phyloP scores from a whole-genome alignment of 1,284 basidiomycete genomes.

The Psilocybe mexicana region DNA sequence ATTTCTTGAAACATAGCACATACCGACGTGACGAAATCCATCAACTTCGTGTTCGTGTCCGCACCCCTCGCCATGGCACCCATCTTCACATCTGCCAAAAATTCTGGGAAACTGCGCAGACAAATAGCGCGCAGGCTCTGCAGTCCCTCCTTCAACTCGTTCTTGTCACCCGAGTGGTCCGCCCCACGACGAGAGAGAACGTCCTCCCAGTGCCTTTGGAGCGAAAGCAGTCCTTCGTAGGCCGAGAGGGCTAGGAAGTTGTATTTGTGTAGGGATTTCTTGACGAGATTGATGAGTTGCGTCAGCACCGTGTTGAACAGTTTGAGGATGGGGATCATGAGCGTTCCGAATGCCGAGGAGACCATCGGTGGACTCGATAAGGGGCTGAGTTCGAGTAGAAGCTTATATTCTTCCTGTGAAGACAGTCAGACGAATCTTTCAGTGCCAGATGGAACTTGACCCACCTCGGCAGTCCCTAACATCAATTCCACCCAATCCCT shows the following conservation, averaged over 20 bases:
- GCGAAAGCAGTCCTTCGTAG: constrained; percentile 54
- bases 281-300: constrained; percentile 67
- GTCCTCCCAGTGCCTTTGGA: constrained; percentile 66
- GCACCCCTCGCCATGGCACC: constrained; percentile 48
- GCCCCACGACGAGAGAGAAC: constrained; percentile 51
- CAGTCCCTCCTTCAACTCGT: constrained; percentile 70
- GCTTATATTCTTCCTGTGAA: constrained; percentile 60
- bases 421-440: neutral
- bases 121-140: constrained; percentile 65
- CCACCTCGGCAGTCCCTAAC: constrained; percentile 62
- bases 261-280: constrained; percentile 82
- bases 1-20: constrained; percentile 19
- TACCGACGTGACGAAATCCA: constrained; percentile 64
- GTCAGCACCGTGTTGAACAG: constrained; percentile 64
- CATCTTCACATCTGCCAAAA: constrained; percentile 72
- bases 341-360: constrained; percentile 55
- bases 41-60: constrained; percentile 60
- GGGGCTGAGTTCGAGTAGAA: constrained; percentile 62
- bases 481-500: constrained; percentile 65
- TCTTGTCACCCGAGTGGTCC: constrained; percentile 48
- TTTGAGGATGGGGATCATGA: constrained; percentile 62
- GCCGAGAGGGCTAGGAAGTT: constrained; percentile 77
- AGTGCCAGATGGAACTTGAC: constrained; percentile 14
- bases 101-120: constrained; percentile 78
- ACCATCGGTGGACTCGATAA: constrained; percentile 49